Evolutionary conservation across 495 filamentous ascomycete species (phyloP), one percentile per base, ranked within the genome.

Genomic region (Lindgomyces ingoldianus): DNA sequence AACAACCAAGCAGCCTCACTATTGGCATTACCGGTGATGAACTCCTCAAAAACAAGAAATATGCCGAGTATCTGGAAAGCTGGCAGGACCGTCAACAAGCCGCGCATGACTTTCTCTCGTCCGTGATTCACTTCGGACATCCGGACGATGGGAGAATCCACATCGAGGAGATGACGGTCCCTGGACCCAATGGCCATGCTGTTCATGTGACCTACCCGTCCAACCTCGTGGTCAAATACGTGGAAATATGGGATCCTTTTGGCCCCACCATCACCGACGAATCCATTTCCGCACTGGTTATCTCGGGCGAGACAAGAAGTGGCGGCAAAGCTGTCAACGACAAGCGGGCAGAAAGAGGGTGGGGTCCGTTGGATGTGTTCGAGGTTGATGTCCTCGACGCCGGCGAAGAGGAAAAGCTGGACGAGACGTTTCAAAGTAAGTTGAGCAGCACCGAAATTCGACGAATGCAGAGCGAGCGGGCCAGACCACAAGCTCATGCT

Each of bases 341-440:
- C 1, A 89, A 88, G 71, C 83, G 94, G 52, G 77, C 71, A 41
- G 89, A 91, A 75, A 87, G 88, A 61, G 91, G 90, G 1, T 98
- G 91, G 91, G 70, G 79, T 33, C 71, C 74, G 36, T 77, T 98
- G 53, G 87, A 91, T 27, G 84, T 94, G 8, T 96, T 92, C 72
- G 91, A 94, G 74, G 89, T 98, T n/a, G 91, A 94, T 67, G 92
- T 97, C 33, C 82, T 97, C 19, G 86, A 92, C 74, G 81, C 87
- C 10, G 80, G 82, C 11, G 88, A 88, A 42, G 82, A 83, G 10
- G 78, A 76, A 24, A 57, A 49, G 54, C 68, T 65, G 51, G 82
- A 85, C 33, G 81, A 83, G 48, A 74, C 73, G 50, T 96, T 93
- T 72, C 83, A 87, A 3, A 81, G 82, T 27, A 98, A 96, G 76